Evolutionary conservation across 768 basidiomycete genomes (phyloP).

Genomic region (Pleurotus tuber-regium): DNA sequence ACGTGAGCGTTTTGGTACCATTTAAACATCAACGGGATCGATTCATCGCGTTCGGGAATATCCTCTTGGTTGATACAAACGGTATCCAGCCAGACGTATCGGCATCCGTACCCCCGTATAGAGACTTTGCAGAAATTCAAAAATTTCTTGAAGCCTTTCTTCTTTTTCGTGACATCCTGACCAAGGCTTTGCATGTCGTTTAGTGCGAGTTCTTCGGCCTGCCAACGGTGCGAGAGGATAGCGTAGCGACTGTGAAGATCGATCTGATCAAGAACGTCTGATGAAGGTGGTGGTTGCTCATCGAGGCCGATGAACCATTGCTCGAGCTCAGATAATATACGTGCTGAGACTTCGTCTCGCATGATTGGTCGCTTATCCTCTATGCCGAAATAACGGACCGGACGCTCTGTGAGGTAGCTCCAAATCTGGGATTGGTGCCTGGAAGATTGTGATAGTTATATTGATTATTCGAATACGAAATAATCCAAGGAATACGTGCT

Average conservation of each 20-base stretch:
- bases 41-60: neutral
- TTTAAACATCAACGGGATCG: constrained; percentile 3
- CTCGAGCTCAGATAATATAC: no score
- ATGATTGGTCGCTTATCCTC: no score
- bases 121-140: neutral
- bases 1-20: neutral
- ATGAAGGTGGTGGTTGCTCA: no score
- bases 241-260: neutral
- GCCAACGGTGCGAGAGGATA: constrained; percentile 1
- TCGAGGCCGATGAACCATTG: no score
- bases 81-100: neutral
- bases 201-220: neutral
- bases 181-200: neutral
- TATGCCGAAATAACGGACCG: no score
- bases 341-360: no score
- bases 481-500: no score
- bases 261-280: neutral
- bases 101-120: neutral
- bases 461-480: no score
- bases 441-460: no score
- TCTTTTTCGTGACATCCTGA: neutral
- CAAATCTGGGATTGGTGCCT: no score
- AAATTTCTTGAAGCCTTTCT: neutral
- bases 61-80: neutral
- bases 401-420: no score